Conservation (phyloP, 192 early-diverging fungal genomes). For the Cetraspora pellucida region DNA sequence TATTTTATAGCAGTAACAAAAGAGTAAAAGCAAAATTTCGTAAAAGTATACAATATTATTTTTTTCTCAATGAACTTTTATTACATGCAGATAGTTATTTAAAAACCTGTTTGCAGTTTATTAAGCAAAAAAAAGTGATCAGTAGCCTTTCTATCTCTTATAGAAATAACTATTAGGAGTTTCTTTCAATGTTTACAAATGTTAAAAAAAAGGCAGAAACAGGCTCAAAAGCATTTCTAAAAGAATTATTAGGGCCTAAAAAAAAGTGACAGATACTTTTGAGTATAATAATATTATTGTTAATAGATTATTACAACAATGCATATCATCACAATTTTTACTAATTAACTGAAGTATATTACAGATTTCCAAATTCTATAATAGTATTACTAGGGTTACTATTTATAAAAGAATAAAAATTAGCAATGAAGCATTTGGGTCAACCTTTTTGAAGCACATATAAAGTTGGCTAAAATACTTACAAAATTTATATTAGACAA, state of each 20-base stretch:
- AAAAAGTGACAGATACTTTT: neutral
- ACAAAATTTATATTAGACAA: neutral
- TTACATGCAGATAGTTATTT: neutral
- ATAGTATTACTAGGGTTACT: too few relatives aligned
- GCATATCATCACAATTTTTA: neutral
- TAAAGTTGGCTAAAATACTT: neutral
- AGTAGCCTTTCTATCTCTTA: neutral
- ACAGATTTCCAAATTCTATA: too few relatives aligned
- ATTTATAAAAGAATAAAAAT: neutral
- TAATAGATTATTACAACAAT: neutral
- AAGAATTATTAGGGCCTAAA: neutral
- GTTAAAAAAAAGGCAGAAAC: neutral
- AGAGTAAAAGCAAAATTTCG: too few relatives aligned
- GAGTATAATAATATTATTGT: neutral
- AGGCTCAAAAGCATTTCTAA: neutral
- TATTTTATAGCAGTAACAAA: too few relatives aligned
- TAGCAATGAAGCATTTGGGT: neutral
- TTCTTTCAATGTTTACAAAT: neutral
- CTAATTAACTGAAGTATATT: neutral
- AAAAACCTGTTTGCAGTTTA: neutral
- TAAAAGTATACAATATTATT: neutral
- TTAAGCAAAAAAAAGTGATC: neutral
- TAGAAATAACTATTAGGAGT: neutral
- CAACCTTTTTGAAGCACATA: neutral
- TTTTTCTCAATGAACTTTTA: neutral